These are phyloP conservation scores for Aspergillus sp. DNA, from an alignment of 2,329 filamentous ascomycete species.

Conservation along the genomic window DNA sequence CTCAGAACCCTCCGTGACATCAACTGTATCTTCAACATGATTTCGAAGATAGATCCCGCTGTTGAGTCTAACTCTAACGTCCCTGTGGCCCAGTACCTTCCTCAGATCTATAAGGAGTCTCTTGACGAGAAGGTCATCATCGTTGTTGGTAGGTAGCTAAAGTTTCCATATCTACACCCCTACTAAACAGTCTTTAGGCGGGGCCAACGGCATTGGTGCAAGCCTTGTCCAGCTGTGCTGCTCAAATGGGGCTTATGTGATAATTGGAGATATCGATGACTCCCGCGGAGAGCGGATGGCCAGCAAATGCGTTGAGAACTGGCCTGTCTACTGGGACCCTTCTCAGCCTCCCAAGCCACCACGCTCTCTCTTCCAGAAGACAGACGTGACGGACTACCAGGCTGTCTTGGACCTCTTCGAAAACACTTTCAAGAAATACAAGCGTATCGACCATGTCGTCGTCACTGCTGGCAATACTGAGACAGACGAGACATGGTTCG, in stretches of 20 bases:
- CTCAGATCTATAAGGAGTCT: conserved; percentile 13
- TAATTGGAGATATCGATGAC: conserved; percentile 46
- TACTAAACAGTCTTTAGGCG: conserved; percentile 29
- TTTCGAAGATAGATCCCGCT: conserved; percentile 18
- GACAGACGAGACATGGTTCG: conserved; percentile 45
- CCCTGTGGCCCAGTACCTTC: conserved; percentile 17
- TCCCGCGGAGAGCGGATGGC: conserved; percentile 32
- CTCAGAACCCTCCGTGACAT: neutral
- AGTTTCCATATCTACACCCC: too few species aligned
- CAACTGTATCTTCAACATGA: conserved; percentile 13
- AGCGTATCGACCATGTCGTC: conserved; percentile 51
- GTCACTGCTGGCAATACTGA: conserved; percentile 51
- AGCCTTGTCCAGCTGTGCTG: conserved; percentile 42
- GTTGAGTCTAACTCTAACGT: conserved; percentile 11
- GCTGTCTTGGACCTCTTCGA: conserved; percentile 50
- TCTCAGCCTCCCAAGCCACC: conserved; percentile 20
- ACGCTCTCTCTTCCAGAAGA: conserved; percentile 39
- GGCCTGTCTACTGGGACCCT: conserved; percentile 18
- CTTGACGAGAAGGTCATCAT: conserved; percentile 21
- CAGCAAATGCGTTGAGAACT: conserved; percentile 16
- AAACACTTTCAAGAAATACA: conserved; percentile 45
- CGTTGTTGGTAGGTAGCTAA: conserved; percentile 16
- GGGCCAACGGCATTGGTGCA: conserved; percentile 48
- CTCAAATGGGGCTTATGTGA: conserved; percentile 41
- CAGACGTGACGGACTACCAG: conserved; percentile 50